These are phyloP conservation scores for Amanita rimosa DNA, from an alignment of 768 basidiomycete species.

Conservation along the genomic window DNA sequence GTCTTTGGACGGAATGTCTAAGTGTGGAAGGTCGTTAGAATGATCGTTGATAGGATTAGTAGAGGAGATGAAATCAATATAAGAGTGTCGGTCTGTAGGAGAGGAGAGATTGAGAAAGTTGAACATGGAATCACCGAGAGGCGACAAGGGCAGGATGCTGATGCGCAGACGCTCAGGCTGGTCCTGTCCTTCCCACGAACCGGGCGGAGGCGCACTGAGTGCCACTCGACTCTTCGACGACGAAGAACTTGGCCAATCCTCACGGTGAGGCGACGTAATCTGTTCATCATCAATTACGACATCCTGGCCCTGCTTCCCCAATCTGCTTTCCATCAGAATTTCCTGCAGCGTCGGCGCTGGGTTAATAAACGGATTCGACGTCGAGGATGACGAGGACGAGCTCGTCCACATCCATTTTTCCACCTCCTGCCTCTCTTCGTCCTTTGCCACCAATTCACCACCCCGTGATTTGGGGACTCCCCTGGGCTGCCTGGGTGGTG, in stretches of 20 bases:
- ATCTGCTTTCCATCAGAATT: constrained; percentile 9
- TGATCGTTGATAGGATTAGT: not conserved
- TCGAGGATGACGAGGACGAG: too few relatives aligned
- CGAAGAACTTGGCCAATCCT: too few relatives aligned
- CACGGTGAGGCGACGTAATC: not conserved
- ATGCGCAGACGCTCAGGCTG: not conserved
- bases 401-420: not conserved
- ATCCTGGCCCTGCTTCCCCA: not conserved
- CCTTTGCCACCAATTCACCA: not conserved
- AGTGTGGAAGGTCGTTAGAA: constrained; percentile 5
- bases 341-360: constrained; percentile 26
- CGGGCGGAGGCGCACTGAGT: too few relatives aligned
- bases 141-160: constrained; percentile 14
- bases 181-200: not conserved
- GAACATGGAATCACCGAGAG: constrained; percentile 14
- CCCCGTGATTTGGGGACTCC: constrained; percentile 13
- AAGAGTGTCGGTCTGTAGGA: constrained; percentile 17
- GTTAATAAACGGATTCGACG: constrained; percentile 35
- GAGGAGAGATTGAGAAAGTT: constrained; percentile 17
- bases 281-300: not conserved
- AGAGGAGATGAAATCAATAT: constrained; percentile 20
- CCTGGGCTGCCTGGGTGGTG: constrained; percentile 23
- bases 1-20: not conserved
- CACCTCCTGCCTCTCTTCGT: not conserved
- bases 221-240: too few relatives aligned